Evolutionary conservation across 441 rosid species (phyloP).

Genomic region (Erysimum cheiri): DNA sequence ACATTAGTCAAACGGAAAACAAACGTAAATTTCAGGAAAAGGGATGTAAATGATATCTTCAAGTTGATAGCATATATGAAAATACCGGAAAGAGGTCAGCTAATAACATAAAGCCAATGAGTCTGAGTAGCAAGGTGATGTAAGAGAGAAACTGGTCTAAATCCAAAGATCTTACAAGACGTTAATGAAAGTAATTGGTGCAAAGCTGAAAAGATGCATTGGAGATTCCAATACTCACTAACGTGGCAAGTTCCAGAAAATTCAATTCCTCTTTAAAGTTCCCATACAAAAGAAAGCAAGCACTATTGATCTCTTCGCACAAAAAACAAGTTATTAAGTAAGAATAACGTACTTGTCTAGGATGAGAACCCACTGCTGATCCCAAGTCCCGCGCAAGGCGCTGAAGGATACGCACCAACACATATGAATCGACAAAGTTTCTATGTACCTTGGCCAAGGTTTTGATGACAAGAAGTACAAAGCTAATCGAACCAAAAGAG

Average conservation of each 20-base stretch:
- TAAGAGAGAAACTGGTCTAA: slow-evolving; percentile 20
- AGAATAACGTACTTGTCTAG: slow-evolving; percentile 77
- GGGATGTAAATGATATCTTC: slow-evolving; percentile 9
- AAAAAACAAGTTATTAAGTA: slow-evolving; percentile 29
- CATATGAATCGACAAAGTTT: slow-evolving; percentile 75
- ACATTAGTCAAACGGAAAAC: slow-evolving; percentile 15
- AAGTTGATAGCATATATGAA: slow-evolving; percentile 4
- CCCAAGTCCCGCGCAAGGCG: slow-evolving; percentile 96
- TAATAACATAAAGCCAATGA: slow-evolving; percentile 27
- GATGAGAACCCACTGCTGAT: slow-evolving; percentile 79
- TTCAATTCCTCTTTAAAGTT: slow-evolving; percentile 6
- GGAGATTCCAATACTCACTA: slow-evolving; percentile 20
- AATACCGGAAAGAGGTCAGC: slow-evolving; percentile 6
- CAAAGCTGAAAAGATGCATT: slow-evolving; percentile 24
- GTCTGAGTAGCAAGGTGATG: slow-evolving; percentile 22
- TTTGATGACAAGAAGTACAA: slow-evolving; percentile 90
- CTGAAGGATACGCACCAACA: slow-evolving; percentile 89
- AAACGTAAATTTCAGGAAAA: slow-evolving; percentile 21
- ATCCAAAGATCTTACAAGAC: slow-evolving; percentile 21
- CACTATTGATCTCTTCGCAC: slow-evolving; percentile 10
- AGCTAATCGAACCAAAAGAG: slow-evolving; percentile 78
- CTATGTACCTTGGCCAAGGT: slow-evolving; percentile 92
- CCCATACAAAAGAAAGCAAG: slow-evolving; percentile 23
- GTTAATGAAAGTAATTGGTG: slow-evolving; percentile 13
- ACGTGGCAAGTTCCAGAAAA: slow-evolving; percentile 22